A percentile compares a stretch with the other conserved stretches of the same genome.
Evolutionary conservation across 2,329 filamentous ascomycete species (phyloP).

Genomic region (Venturia carpophila): DNA sequence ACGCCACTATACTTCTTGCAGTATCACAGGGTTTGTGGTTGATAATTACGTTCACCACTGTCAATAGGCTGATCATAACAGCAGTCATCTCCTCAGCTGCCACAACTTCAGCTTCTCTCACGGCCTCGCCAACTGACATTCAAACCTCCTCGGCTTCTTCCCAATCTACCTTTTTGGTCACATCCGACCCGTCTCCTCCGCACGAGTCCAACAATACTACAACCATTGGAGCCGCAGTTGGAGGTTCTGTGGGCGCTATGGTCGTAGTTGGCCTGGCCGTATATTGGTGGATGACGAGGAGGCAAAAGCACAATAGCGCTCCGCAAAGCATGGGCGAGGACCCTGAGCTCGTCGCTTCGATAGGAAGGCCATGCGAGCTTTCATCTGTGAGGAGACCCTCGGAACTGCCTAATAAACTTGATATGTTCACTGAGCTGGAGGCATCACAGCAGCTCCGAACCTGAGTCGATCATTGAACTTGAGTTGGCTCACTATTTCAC

Average conservation of each 20-base stretch:
- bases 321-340: background rate
- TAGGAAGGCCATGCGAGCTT: background rate
- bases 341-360: background rate
- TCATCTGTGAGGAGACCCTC: background rate
- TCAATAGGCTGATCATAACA: background rate
- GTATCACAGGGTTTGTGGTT: background rate
- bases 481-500: too few relatives aligned
- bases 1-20: background rate
- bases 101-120: background rate
- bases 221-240: background rate
- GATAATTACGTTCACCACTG: background rate
- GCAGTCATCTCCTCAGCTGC: background rate
- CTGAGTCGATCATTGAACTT: too few relatives aligned
- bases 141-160: background rate
- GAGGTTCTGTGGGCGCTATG: background rate
- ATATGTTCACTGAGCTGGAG: background rate
- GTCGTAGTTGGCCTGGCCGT: background rate
- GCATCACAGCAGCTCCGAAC: background rate
- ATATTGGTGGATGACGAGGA: background rate
- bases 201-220: background rate
- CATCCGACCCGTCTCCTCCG: background rate
- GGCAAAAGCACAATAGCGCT: background rate
- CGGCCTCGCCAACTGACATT: background rate
- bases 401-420: background rate
- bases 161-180: background rate